A percentile compares a stretch with the other conserved stretches of the same genome.
Evolutionary conservation across 345 rosid genomes (phyloP).

Genomic region (Rubroshorea leprosula): DNA sequence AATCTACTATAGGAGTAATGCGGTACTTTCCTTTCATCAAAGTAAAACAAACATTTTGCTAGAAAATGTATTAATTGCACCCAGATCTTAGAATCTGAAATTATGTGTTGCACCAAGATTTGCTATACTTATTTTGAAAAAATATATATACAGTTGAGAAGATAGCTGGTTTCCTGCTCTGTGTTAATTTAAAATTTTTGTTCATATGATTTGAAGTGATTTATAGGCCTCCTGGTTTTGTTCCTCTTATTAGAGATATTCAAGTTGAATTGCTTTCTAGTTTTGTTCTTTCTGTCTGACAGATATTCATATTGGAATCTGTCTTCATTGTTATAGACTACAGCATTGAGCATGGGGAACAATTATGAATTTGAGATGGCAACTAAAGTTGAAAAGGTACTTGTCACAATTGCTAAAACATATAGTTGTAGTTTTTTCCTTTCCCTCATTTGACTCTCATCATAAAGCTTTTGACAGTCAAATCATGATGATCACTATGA

Average conservation of each 20-base stretch:
- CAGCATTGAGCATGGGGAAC: conserved; percentile 84
- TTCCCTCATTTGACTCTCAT: background rate
- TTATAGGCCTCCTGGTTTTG: no score
- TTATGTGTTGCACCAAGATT: conserved; percentile 1
- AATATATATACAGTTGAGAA: background rate
- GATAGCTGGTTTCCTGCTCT: background rate
- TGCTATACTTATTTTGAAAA: background rate
- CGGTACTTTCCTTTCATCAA: conserved; percentile 47
- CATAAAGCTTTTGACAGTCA: background rate
- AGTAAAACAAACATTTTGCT: background rate
- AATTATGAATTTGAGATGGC: conserved; percentile 82
- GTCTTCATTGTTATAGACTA: conserved; percentile 37
- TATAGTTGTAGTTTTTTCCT: conserved; percentile 8
- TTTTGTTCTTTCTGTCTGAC: no score
- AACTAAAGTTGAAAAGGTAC: conserved; percentile 79
- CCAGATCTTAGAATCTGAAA: background rate
- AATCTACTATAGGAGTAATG: conserved; percentile 60
- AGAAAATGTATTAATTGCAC: conserved; percentile 3
- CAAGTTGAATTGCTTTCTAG: no score
- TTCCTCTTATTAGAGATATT: no score
- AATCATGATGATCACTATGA: conserved; percentile 1
- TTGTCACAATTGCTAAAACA: conserved; percentile 14
- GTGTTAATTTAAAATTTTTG: no score
- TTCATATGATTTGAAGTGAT: no score
- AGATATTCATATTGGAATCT: no score